Conservation (phyloP, 2,329 filamentous ascomycete genomes). For the Rutstroemia sp. region DNA sequence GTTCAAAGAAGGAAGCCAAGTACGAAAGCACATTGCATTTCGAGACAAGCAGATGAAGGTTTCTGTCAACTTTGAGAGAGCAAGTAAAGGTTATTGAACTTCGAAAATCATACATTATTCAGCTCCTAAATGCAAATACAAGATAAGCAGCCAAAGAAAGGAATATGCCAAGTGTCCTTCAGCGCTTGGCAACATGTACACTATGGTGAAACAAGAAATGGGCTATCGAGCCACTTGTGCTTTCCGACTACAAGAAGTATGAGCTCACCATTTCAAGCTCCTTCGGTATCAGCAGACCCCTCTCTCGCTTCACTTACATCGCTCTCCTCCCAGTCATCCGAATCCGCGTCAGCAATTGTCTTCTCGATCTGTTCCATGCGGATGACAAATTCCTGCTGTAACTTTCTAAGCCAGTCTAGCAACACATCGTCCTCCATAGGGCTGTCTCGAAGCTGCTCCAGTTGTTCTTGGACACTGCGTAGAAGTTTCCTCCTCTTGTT, state of each 20-base stretch:
- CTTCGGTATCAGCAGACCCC: background rate
- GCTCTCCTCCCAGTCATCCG: constrained; percentile 9
- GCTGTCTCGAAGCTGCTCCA: constrained; percentile 60
- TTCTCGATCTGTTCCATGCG: constrained; percentile 59
- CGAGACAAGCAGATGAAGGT: no score
- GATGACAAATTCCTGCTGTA: constrained; percentile 69
- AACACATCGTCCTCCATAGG: constrained; percentile 58
- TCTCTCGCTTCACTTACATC: background rate
- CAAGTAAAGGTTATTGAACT: no score
- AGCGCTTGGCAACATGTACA: no score
- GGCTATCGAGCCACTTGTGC: background rate
- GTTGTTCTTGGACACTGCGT: constrained; percentile 62
- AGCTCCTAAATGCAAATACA: no score
- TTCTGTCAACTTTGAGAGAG: no score
- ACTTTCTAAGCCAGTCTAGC: constrained; percentile 51
- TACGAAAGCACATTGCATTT: no score
- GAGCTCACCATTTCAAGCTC: background rate
- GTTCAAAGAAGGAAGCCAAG: no score
- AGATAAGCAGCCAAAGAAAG: no score
- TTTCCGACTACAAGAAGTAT: background rate
- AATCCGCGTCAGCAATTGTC: constrained; percentile 16
- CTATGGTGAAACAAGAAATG: background rate
- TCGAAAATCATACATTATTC: no score
- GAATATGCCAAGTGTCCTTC: no score
- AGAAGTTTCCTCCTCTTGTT: constrained; percentile 65